Conservation (phyloP, 108 stramenopile species). For the Fragilaria radians region DNA sequence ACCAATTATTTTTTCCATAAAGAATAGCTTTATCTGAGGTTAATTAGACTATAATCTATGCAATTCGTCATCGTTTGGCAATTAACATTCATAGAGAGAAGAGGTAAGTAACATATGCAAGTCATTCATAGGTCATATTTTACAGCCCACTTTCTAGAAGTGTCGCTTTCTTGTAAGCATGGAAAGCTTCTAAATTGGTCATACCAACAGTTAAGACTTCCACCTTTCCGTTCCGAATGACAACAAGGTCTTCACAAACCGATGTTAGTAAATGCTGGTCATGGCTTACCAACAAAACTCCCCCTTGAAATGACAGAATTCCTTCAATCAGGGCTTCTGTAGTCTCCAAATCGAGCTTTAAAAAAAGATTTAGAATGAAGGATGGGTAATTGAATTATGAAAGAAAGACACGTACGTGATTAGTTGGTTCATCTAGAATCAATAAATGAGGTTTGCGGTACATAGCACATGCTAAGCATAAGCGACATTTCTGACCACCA, state of each 20-base stretch:
- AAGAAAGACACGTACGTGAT: no score
- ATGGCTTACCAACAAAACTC: conserved; percentile 80
- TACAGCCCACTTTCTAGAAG: conserved; percentile 28
- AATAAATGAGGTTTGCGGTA: conserved; percentile 64
- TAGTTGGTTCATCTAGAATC: conserved; percentile 58
- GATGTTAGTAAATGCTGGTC: conserved; percentile 82
- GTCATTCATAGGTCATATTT: no score
- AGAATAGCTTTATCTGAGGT: no score
- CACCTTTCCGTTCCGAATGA: conserved; percentile 59
- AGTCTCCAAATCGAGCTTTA: conserved; percentile 60
- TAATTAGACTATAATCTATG: no score
- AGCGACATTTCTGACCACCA: conserved; percentile 89
- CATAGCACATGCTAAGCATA: conserved; percentile 62
- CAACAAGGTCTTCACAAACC: conserved; percentile 76
- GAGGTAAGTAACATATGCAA: no score
- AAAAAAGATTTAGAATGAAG: no score
- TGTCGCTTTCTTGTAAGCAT: conserved; percentile 73
- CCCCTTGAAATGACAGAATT: conserved; percentile 67
- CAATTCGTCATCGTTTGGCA: no score
- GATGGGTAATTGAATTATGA: no score
- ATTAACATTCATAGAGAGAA: no score
- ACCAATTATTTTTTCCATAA: no score
- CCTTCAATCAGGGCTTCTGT: conserved; percentile 80
- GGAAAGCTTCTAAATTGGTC: conserved; percentile 60
- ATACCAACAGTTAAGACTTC: conserved; percentile 42